phyloP scores from a whole-genome alignment of 139 green algal species.

The Helicosporidium sp. region DNA sequence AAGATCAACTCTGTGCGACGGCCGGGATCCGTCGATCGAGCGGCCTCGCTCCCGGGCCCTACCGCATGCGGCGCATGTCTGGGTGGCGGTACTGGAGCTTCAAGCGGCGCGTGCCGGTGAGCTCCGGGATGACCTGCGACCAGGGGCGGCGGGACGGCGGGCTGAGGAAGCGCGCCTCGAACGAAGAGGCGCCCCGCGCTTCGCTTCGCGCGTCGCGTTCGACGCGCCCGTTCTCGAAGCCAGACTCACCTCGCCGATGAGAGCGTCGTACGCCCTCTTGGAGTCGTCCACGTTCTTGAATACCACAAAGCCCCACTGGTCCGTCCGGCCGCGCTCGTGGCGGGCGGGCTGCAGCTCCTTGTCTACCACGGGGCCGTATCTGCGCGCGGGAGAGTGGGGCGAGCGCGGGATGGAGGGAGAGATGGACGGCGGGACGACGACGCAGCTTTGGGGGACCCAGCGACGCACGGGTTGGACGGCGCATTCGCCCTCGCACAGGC shows the following conservation, averaged over 20 bases:
- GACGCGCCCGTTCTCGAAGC: too few relatives aligned
- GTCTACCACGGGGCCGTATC: slow-evolving; percentile 7
- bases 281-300: slow-evolving; percentile 4
- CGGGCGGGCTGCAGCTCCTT: slow-evolving; percentile 10
- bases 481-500: too few relatives aligned
- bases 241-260: slow-evolving; percentile 7
- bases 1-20: too few relatives aligned
- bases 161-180: neutral
- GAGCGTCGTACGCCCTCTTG: neutral
- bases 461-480: too few relatives aligned
- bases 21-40: too few relatives aligned
- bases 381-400: neutral
- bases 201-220: too few relatives aligned
- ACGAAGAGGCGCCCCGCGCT: too few relatives aligned
- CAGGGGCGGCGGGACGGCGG: neutral
- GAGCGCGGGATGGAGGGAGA: too few relatives aligned
- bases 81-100: slow-evolving; percentile 10
- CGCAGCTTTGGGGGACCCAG: too few relatives aligned
- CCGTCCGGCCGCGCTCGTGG: slow-evolving; percentile 5
- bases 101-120: slow-evolving; percentile 9
- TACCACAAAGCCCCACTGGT: slow-evolving; percentile 12
- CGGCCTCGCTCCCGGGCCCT: too few relatives aligned
- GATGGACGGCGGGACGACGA: neutral
- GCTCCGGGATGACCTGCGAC: slow-evolving; percentile 8
- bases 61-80: neutral